Percentiles rank a stretch among this genome's conserved stretches.
phyloP scores from a whole-genome alignment of 345 rosid genomes.

The Eucalyptus sp. region DNA sequence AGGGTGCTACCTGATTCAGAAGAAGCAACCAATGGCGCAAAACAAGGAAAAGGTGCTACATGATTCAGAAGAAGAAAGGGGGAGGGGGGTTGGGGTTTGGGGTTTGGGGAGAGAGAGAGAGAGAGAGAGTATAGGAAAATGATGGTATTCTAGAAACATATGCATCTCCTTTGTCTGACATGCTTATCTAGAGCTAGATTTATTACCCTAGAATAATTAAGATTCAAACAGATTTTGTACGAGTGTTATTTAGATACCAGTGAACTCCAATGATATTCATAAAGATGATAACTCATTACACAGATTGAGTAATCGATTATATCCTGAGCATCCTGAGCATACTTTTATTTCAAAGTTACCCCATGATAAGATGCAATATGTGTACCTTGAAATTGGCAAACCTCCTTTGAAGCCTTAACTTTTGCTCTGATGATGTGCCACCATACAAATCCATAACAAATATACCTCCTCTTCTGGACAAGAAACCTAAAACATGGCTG shows the following conservation, averaged over 20 bases:
- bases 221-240: not conserved
- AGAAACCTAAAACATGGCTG: slow-evolving; percentile 45
- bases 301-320: not conserved
- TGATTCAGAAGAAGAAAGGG: not conserved
- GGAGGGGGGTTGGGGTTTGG: rapidly evolving
- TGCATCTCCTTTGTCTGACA: not conserved
- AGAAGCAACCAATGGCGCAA: not conserved
- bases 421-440: slow-evolving; percentile 77
- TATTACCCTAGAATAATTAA: not conserved
- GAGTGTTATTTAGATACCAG: not conserved
- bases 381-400: slow-evolving; percentile 71
- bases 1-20: not conserved
- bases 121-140: not conserved
- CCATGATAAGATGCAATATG: not conserved
- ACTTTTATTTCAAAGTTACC: not conserved
- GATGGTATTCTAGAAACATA: not conserved
- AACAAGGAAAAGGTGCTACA: not conserved
- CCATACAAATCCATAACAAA: slow-evolving; percentile 90
- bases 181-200: not conserved
- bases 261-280: not conserved
- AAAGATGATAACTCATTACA: not conserved
- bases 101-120: not conserved
- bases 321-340: not conserved
- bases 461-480: slow-evolving; percentile 72
- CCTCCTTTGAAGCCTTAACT: slow-evolving; percentile 64